Evolutionary conservation across 805 yeast species (phyloP).

Genomic region (Kodamaea neixiangensis): DNA sequence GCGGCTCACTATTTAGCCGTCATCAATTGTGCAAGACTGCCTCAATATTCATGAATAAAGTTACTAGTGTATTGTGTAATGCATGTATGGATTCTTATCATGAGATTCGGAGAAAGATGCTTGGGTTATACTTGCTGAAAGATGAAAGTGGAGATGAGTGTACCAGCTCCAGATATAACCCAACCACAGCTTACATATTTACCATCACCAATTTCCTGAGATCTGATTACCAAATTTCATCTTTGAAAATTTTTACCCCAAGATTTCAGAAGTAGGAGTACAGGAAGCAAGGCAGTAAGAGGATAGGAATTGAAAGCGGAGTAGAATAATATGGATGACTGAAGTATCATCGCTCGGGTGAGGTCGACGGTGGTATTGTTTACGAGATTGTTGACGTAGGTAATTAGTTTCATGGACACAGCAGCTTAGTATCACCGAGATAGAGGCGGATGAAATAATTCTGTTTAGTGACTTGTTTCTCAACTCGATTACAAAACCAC

Average conservation of each 20-base stretch:
- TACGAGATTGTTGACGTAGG: background rate
- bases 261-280: too few species aligned
- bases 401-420: background rate
- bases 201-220: too few species aligned
- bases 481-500: background rate
- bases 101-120: conserved; percentile 2
- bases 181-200: too few species aligned
- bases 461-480: background rate
- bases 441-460: too few species aligned
- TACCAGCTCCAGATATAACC: too few species aligned
- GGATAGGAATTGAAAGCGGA: background rate
- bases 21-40: background rate
- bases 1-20: background rate
- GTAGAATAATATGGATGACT: background rate
- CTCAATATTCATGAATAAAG: conserved; percentile 1
- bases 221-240: too few species aligned
- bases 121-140: background rate
- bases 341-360: background rate
- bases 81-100: conserved; percentile 1
- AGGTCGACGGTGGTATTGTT: background rate
- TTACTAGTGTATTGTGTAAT: background rate
- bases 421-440: too few species aligned
- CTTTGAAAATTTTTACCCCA: too few species aligned
- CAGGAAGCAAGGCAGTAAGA: too few species aligned
- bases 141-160: too few species aligned